phyloP scores from a whole-genome alignment of 306 rosid species.

The Vigna trinervia region DNA sequence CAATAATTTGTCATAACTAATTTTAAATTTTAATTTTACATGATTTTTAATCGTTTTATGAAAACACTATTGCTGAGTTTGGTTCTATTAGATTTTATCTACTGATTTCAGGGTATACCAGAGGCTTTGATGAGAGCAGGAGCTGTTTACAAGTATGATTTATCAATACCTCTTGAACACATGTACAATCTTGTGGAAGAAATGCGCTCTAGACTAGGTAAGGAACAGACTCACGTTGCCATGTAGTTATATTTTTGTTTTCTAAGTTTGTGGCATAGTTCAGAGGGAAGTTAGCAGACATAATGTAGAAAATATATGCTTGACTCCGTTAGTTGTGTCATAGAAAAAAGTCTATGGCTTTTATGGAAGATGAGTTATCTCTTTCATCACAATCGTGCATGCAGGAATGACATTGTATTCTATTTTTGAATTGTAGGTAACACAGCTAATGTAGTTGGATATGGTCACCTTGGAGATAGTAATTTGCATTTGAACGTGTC shows the following conservation, averaged over 20 bases:
- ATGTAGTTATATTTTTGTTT: constrained; percentile 4
- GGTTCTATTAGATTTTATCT: not conserved
- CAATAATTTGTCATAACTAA: constrained; percentile 14
- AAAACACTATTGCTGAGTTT: constrained; percentile 9
- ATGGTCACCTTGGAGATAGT: constrained; percentile 95
- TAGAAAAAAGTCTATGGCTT: not conserved
- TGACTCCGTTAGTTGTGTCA: not conserved
- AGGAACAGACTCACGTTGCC: constrained; percentile 37
- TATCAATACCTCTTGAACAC: constrained; percentile 82
- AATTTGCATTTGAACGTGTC: constrained; percentile 94
- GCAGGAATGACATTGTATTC: too few species aligned
- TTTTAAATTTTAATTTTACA: not conserved
- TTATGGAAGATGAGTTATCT: not conserved
- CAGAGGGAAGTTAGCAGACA: not conserved
- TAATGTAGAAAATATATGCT: not conserved
- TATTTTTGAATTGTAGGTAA: constrained; percentile 53
- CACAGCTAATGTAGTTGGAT: constrained; percentile 74
- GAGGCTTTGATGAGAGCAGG: constrained; percentile 93
- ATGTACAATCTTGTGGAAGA: constrained; percentile 80
- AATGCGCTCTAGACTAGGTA: constrained; percentile 82
- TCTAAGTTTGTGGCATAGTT: constrained; percentile 20
- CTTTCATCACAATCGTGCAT: too few species aligned
- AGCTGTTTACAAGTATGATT: constrained; percentile 86
- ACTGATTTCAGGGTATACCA: constrained; percentile 70
- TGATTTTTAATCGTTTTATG: not conserved